These are phyloP conservation scores for Mikania micrantha DNA, from an alignment of 129 eudicot genomes.

Conservation along the genomic window DNA sequence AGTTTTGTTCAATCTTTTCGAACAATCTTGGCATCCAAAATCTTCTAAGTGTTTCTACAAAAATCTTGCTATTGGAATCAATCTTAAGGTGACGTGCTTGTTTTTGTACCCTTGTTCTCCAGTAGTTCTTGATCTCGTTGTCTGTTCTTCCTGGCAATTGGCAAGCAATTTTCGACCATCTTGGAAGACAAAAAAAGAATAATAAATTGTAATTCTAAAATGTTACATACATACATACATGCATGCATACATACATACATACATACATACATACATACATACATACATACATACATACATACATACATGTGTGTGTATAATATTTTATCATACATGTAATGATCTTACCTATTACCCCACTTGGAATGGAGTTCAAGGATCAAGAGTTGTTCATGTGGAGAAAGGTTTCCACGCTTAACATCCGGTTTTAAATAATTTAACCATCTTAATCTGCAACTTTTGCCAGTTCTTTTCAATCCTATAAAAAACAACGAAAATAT, in stretches of 20 bases:
- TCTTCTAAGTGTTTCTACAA: constrained; percentile 36
- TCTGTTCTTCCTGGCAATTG: constrained; percentile 61
- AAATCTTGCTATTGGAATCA: constrained; percentile 41
- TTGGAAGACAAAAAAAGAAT: constrained; percentile 7
- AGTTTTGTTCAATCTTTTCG: constrained; percentile 34
- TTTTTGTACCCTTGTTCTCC: constrained; percentile 68
- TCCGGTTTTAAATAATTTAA: constrained; percentile 54
- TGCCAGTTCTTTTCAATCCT: constrained; percentile 61
- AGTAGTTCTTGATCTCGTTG: constrained; percentile 62
- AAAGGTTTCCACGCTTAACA: constrained; percentile 48
- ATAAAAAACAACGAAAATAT: background rate
- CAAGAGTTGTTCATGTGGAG: constrained; percentile 51
- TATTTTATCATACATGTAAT: background rate
- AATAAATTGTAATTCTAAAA: background rate
- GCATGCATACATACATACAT: background rate
- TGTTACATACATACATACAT: background rate
- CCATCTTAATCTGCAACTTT: constrained; percentile 71
- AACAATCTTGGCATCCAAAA: constrained; percentile 48
- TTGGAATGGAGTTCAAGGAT: constrained; percentile 56
- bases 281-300: background rate
- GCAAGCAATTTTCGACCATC: constrained; percentile 64
- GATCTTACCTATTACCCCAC: constrained; percentile 51
- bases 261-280: background rate
- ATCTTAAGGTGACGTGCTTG: constrained; percentile 54
- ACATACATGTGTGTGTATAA: background rate